phyloP scores from a whole-genome alignment of 208 protist genomes.

The Leishmania lainsoni region DNA sequence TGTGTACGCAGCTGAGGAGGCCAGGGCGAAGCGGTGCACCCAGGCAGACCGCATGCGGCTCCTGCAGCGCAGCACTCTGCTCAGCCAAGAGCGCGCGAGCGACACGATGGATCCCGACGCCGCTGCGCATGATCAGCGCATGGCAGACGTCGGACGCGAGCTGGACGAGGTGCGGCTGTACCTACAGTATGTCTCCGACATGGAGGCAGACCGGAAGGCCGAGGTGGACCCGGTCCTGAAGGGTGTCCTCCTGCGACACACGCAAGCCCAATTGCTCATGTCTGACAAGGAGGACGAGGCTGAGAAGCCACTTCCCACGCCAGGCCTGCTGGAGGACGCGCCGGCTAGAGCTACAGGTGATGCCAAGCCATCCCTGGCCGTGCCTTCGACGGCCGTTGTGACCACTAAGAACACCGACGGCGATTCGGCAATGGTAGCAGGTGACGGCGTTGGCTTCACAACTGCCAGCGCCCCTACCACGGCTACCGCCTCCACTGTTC shows the following conservation, averaged over 20 bases:
- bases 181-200: slow-evolving; percentile 55
- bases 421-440: not conserved
- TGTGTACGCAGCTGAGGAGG: slow-evolving; percentile 78
- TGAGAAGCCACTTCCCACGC: not conserved
- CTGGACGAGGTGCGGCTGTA: slow-evolving; percentile 75
- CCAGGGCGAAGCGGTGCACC: slow-evolving; percentile 65
- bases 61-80: slow-evolving; percentile 44
- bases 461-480: not conserved
- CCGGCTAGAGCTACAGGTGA: not conserved
- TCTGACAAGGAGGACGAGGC: not conserved
- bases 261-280: slow-evolving; percentile 5
- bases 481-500: not conserved
- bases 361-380: not conserved
- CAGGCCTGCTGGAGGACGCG: slow-evolving; percentile 14
- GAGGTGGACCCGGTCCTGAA: slow-evolving; percentile 80
- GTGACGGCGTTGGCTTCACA: not conserved
- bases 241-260: slow-evolving; percentile 53
- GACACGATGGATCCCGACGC: slow-evolving; percentile 69
- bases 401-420: not conserved
- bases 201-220: slow-evolving; percentile 62
- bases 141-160: slow-evolving; percentile 45
- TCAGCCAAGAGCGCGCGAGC: slow-evolving; percentile 50
- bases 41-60: slow-evolving; percentile 72
- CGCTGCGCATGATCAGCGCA: slow-evolving; percentile 38
- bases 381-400: not conserved